A percentile compares a stretch with the other conserved stretches of the same genome.
Evolutionary conservation across 257 asterid genomes (phyloP).

Genomic region (Petunia secreta): DNA sequence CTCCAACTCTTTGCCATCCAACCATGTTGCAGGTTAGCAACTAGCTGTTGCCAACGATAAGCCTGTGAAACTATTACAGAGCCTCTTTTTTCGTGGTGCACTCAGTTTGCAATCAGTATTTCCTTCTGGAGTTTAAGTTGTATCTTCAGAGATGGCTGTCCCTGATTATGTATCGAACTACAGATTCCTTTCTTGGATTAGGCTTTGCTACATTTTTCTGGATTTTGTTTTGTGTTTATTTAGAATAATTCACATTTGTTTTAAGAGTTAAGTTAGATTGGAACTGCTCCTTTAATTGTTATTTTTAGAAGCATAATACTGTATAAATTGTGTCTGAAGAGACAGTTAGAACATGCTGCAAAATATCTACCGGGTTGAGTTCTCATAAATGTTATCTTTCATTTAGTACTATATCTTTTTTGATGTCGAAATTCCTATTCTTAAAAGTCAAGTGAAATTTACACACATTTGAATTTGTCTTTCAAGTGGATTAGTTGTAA

Average conservation of each 20-base stretch:
- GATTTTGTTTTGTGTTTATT: slow-evolving; percentile 28
- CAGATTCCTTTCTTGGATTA: neutral
- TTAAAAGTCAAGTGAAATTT: too few relatives aligned
- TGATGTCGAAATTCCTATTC: too few relatives aligned
- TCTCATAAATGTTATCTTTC: neutral
- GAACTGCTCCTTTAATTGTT: neutral
- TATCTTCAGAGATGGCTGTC: slow-evolving; percentile 19
- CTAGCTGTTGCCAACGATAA: slow-evolving; percentile 32
- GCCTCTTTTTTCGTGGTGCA: slow-evolving; percentile 21
- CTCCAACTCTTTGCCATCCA: slow-evolving; percentile 23
- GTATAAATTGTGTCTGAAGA: slow-evolving; percentile 40
- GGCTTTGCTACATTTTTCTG: neutral
- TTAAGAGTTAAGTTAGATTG: slow-evolving; percentile 31
- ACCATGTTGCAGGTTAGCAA: slow-evolving; percentile 37
- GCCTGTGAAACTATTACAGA: slow-evolving; percentile 49
- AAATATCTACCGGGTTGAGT: slow-evolving; percentile 3
- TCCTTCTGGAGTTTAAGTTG: neutral
- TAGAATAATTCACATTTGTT: slow-evolving; percentile 26
- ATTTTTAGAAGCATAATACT: slow-evolving; percentile 31
- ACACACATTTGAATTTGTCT: too few relatives aligned
- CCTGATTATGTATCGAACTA: neutral
- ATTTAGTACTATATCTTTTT: neutral
- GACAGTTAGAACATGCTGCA: slow-evolving; percentile 24
- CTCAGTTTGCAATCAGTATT: slow-evolving; percentile 10
- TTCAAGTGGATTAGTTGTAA: neutral